These are phyloP conservation scores for Barnettozyma pratensis DNA, from an alignment of 805 yeast genomes.

Conservation along the genomic window DNA sequence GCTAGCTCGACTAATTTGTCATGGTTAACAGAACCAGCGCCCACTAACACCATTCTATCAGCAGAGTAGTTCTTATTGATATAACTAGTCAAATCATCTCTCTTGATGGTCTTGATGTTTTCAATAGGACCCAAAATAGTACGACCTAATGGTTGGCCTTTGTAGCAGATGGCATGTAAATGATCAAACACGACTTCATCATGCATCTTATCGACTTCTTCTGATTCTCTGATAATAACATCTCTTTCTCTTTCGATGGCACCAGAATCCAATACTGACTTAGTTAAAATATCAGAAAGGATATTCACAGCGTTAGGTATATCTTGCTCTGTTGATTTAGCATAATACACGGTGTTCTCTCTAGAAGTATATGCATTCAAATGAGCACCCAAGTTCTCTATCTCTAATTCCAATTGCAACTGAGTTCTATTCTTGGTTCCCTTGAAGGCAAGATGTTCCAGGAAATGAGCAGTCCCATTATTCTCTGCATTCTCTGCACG, in stretches of 20 bases:
- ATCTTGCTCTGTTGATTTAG: constrained; percentile 77
- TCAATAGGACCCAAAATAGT: constrained; percentile 94
- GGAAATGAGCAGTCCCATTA: constrained; percentile 96
- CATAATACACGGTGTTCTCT: constrained; percentile 95
- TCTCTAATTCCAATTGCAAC: constrained; percentile 79
- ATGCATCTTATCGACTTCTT: constrained; percentile 96
- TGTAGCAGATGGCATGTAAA: constrained; percentile 86
- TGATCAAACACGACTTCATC: constrained; percentile 98
- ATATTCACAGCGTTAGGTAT: constrained; percentile 85
- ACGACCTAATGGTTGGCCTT: constrained; percentile 89
- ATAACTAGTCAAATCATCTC: constrained; percentile 72
- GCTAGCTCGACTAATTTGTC: constrained; percentile 76
- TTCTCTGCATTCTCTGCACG: constrained; percentile 82
- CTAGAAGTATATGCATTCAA: constrained; percentile 98
- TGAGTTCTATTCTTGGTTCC: constrained; percentile 85
- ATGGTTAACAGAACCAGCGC: constrained; percentile 92
- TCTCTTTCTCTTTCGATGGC: constrained; percentile 96
- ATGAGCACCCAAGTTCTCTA: constrained; percentile 95
- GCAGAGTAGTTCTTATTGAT: constrained; percentile 87
- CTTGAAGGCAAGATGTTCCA: constrained; percentile 94
- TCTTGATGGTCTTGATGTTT: constrained; percentile 74
- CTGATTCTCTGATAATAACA: constrained; percentile 93
- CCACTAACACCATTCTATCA: constrained; percentile 97
- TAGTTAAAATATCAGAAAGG: constrained; percentile 81
- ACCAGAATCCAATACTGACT: constrained; percentile 70